phyloP scores from a whole-genome alignment of 2,329 filamentous ascomycete genomes.

The Dothideomycetes sp. region DNA sequence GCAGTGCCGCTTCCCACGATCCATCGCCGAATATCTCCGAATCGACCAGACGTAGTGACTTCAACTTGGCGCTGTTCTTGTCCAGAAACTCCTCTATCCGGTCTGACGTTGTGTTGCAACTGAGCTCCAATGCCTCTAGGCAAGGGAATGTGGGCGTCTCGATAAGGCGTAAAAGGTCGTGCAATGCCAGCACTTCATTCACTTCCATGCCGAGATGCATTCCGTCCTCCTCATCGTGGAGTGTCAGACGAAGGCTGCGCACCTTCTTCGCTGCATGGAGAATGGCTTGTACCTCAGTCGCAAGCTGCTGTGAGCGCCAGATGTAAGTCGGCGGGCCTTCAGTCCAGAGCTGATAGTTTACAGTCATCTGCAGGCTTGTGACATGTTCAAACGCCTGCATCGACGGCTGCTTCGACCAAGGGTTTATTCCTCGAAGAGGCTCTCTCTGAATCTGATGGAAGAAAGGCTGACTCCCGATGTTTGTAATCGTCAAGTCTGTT shows the following conservation, averaged over 20 bases:
- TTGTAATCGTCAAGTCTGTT: neutral
- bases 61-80: too few relatives aligned
- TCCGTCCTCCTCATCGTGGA: conserved; percentile 3
- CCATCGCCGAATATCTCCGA: too few relatives aligned
- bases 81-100: too few relatives aligned
- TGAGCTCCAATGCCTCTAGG: too few relatives aligned
- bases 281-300: conserved; percentile 4
- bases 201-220: neutral
- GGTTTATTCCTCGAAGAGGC: neutral
- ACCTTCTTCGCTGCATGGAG: neutral
- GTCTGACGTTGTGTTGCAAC: too few relatives aligned
- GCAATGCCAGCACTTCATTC: too few relatives aligned
- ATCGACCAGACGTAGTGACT: too few relatives aligned
- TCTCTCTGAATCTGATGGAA: neutral
- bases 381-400: neutral
- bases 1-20: too few relatives aligned
- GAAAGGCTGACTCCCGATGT: conserved; percentile 3
- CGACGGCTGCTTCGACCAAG: neutral
- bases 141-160: too few relatives aligned
- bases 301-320: conserved; percentile 2
- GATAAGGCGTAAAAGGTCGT: too few relatives aligned
- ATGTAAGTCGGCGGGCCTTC: neutral
- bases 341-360: neutral
- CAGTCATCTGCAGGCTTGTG: neutral
- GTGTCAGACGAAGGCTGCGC: neutral